Conservation (phyloP, 1,284 basidiomycete species). For the Rhodotorula sp. region DNA sequence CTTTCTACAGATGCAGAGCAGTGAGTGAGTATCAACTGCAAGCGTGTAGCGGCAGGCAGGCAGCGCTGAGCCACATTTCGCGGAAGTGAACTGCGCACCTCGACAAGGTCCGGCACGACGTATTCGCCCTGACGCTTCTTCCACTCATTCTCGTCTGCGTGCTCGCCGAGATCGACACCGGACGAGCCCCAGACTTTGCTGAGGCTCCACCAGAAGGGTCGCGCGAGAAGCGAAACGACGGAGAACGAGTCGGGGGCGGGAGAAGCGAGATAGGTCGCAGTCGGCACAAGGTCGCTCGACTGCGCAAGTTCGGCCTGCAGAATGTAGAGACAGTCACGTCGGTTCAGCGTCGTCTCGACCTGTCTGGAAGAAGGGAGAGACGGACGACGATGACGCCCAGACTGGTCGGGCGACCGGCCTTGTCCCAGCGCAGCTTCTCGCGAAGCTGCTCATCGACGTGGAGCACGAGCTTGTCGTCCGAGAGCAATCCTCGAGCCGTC, state of each 20-base stretch:
- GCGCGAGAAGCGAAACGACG: slow-evolving; percentile 34
- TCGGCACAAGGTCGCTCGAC: slow-evolving; percentile 23
- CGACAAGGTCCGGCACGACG: slow-evolving; percentile 41
- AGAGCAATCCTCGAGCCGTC: slow-evolving; percentile 27
- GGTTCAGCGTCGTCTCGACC: no score
- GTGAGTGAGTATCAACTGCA: neutral
- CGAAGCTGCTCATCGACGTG: slow-evolving; percentile 35
- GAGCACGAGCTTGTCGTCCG: slow-evolving; percentile 39
- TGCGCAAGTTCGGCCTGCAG: slow-evolving; percentile 34
- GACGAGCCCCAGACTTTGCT: slow-evolving; percentile 22
- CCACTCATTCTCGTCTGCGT: slow-evolving; percentile 42
- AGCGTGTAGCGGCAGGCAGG: neutral
- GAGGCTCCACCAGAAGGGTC: slow-evolving; percentile 44
- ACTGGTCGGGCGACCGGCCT: slow-evolving; percentile 38
- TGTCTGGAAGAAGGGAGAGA: neutral
- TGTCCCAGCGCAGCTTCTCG: slow-evolving; percentile 38
- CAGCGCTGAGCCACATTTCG: no score
- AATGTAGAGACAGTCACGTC: no score
- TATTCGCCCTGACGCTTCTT: slow-evolving; percentile 33
- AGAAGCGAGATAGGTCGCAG: slow-evolving; percentile 22
- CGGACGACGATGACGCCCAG: slow-evolving; percentile 42
- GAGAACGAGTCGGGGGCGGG: slow-evolving; percentile 12
- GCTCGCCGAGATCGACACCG: slow-evolving; percentile 17
- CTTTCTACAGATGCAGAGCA: slow-evolving; percentile 14
- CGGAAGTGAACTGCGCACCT: slow-evolving; percentile 24